Conservation (phyloP, 345 rosid species). For the Camelina laxa region DNA sequence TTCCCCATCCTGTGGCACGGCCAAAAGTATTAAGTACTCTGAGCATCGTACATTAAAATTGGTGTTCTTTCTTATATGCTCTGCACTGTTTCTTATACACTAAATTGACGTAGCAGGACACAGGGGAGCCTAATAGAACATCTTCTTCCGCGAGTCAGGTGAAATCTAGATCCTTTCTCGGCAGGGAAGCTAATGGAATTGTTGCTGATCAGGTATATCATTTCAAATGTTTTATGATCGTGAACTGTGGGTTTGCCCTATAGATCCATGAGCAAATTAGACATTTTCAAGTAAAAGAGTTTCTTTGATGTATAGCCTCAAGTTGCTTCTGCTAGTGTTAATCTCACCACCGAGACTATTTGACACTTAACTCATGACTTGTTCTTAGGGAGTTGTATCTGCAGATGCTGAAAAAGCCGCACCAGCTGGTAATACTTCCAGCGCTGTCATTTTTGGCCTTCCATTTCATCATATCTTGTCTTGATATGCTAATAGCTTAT, state of each 20-base stretch:
- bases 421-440: constrained; percentile 62
- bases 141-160: constrained; percentile 66
- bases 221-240: constrained; percentile 19
- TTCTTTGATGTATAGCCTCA: too few species aligned
- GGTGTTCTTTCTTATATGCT: constrained; percentile 14
- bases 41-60: constrained; percentile 4
- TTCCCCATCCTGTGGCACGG: constrained; percentile 59
- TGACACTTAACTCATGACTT: constrained; percentile 25
- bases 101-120: constrained; percentile 55
- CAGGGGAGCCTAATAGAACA: constrained; percentile 75
- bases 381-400: constrained; percentile 63
- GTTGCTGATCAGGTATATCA: constrained; percentile 80
- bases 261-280: constrained; percentile 22
- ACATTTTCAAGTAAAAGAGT: constrained; percentile 12
- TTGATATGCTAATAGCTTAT: constrained; percentile 7
- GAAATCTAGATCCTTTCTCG: constrained; percentile 81
- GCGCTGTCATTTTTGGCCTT: not conserved
- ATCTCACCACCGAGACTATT: too few species aligned
- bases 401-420: constrained; percentile 67
- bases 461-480: constrained; percentile 14
- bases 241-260: constrained; percentile 14
- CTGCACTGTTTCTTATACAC: constrained; percentile 13
- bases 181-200: constrained; percentile 85
- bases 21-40: constrained; percentile 58
- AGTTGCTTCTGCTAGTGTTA: too few species aligned